These are phyloP conservation scores for Escallonia rubra DNA, from an alignment of 129 eudicot genomes.

Conservation along the genomic window DNA sequence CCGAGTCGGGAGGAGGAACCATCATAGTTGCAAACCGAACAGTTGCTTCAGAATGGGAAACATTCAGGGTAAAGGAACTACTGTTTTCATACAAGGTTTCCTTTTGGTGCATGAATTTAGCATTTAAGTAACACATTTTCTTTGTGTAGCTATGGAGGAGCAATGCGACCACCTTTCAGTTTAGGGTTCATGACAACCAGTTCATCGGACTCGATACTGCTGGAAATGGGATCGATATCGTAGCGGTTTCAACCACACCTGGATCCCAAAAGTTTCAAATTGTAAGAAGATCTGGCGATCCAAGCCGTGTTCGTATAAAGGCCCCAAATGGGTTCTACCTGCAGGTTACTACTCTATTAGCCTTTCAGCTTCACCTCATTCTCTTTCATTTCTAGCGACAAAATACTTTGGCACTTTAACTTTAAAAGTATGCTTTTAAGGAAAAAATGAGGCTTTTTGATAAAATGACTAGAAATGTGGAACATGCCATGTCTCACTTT, in stretches of 20 bases:
- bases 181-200: slow-evolving; percentile 53
- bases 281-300: slow-evolving; percentile 32
- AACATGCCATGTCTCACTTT: no score
- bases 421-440: no score
- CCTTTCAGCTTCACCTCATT: no score
- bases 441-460: no score
- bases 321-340: slow-evolving; percentile 61
- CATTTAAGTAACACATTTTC: no score
- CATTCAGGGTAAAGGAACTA: slow-evolving; percentile 39
- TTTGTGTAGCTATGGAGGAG: slow-evolving; percentile 62
- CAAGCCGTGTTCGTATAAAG: slow-evolving; percentile 40
- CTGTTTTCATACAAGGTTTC: no score
- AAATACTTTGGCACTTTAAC: no score
- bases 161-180: slow-evolving; percentile 39
- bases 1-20: slow-evolving; percentile 74
- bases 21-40: slow-evolving; percentile 60
- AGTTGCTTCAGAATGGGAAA: slow-evolving; percentile 76
- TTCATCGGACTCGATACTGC: slow-evolving; percentile 40
- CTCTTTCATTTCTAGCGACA: no score
- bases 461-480: no score
- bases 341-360: slow-evolving; percentile 32
- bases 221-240: slow-evolving; percentile 18
- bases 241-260: slow-evolving; percentile 33
- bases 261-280: slow-evolving; percentile 48
- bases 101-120: no score